Evolutionary conservation across 768 basidiomycete genomes (phyloP), one percentile per base, ranked within the genome.

Genomic region (Russula griseocarnosa): DNA sequence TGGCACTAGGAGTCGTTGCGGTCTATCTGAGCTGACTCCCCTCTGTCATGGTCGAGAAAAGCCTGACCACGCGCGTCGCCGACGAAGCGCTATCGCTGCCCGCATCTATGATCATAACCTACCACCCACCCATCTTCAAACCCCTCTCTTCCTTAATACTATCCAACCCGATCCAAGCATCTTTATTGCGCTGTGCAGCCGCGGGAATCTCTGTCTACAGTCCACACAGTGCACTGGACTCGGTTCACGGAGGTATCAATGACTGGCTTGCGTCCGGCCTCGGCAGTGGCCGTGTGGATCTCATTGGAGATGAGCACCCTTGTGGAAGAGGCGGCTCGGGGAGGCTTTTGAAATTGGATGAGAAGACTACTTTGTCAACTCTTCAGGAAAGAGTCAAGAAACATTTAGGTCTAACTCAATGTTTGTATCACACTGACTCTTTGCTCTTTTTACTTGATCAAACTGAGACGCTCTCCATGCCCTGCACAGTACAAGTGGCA

Each of bases 201-300:
- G 80, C 84, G 14, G 94, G 94, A 0, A 87, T 98, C 61, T 89
- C 88, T 1, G 82, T 98, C 5, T 96, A 90, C 76, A 82, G 82
- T 46, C 93, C 96, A 3, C 96, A 98, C 75, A 92, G 90, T 0
- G 84, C 92, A 0, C 81, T 97, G 20, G 96, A 98, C 75, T 81
- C 81, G n/a, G 85, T 90, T 1, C 81, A 83, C 69, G 90, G 83
- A 6, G 95, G 96, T 0, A 83, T 96, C 58, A 97, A 96, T 71
- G 93, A 95, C 75, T 97, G 91, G 90, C 82, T 94, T 18, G 89
- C 85, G 1, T 71, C 77, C 11, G 74, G 74, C 0, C 57, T 72
- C 38, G 69, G 73, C 40, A 57, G 55, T 14, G 69, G 68, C 30
- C 49, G 62, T 32, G 59, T 70, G 49, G 83, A 81, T 40, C 72